Conservation (phyloP, 306 rosid species). For the Vigna angularis region DNA sequence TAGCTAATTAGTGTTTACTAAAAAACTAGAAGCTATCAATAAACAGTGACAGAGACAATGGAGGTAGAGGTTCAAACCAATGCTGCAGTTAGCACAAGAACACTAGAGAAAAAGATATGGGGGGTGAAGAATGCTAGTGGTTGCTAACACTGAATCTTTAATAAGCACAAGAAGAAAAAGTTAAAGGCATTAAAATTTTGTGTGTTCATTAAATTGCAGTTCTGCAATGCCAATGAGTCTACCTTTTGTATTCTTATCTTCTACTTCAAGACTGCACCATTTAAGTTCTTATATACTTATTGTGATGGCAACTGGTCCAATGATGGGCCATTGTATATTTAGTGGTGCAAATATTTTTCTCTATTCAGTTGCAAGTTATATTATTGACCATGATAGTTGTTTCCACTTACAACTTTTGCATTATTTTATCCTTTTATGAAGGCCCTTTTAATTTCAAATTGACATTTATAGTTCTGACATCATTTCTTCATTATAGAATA, state of each 20-base stretch:
- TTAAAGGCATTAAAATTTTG: slow-evolving; percentile 7
- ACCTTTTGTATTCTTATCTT: slow-evolving; percentile 37
- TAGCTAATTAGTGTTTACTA: background rate
- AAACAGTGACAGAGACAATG: slow-evolving; percentile 6
- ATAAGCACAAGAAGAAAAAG: slow-evolving; percentile 31
- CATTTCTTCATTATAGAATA: slow-evolving; percentile 1
- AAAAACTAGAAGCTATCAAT: background rate
- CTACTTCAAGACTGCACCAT: slow-evolving; percentile 37
- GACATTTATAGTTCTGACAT: background rate
- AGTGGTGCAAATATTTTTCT: slow-evolving; percentile 11
- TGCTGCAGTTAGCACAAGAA: slow-evolving; percentile 34
- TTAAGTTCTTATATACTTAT: slow-evolving; percentile 12
- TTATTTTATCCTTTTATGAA: background rate
- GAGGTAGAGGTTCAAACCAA: slow-evolving; percentile 30
- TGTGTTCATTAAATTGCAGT: slow-evolving; percentile 33
- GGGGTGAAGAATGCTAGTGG: background rate
- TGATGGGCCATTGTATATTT: slow-evolving; percentile 20
- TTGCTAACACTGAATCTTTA: background rate
- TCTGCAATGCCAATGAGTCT: slow-evolving; percentile 16
- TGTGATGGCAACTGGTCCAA: slow-evolving; percentile 20
- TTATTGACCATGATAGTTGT: background rate
- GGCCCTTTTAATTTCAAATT: slow-evolving; percentile 2
- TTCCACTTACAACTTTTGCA: slow-evolving; percentile 5
- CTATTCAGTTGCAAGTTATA: background rate
- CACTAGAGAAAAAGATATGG: slow-evolving; percentile 5